These are phyloP conservation scores for Fusarium udum DNA, from an alignment of 2,329 filamentous ascomycete genomes.

Conservation along the genomic window DNA sequence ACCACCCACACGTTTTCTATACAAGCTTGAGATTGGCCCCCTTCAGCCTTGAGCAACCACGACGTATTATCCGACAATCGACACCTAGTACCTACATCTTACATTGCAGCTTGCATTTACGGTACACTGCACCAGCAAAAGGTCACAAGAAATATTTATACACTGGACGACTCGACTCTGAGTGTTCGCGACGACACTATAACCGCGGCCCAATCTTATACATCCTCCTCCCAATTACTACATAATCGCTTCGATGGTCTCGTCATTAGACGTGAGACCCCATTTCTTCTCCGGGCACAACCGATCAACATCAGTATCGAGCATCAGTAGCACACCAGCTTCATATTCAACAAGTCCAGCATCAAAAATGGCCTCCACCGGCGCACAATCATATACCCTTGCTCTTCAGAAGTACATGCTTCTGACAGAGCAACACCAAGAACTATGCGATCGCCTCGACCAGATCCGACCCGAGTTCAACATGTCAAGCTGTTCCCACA, in stretches of 20 bases:
- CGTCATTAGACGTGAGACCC: conserved; percentile 44
- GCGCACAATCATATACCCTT: conserved; percentile 53
- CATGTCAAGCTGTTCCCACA: conserved; percentile 48
- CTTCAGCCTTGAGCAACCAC: conserved; percentile 25
- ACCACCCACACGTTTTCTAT: conserved; percentile 36
- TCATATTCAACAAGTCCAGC: conserved; percentile 1
- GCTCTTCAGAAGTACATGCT: conserved; percentile 64
- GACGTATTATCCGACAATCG: conserved; percentile 24
- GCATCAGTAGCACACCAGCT: conserved; percentile 13
- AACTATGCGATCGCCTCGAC: conserved; percentile 61
- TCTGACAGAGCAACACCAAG: conserved; percentile 64
- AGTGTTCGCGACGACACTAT: conserved; percentile 21
- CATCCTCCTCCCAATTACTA: conserved; percentile 5
- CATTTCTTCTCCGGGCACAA: conserved; percentile 41
- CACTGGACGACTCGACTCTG: background rate
- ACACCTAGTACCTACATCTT: conserved; percentile 28
- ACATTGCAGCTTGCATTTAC: conserved; percentile 16
- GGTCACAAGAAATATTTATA: conserved; percentile 16
- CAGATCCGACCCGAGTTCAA: conserved; percentile 57
- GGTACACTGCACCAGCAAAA: conserved; percentile 10
- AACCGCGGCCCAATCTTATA: conserved; percentile 4
- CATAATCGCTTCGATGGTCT: conserved; percentile 47
- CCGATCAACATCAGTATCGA: conserved; percentile 37
- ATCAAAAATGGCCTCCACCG: conserved; percentile 44
- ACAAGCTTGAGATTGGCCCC: conserved; percentile 37